Percentiles rank a stretch among this genome's conserved stretches.
phyloP scores from a whole-genome alignment of 225 moss, liverwort and hornwort species.

The Marchantia polymorpha region DNA sequence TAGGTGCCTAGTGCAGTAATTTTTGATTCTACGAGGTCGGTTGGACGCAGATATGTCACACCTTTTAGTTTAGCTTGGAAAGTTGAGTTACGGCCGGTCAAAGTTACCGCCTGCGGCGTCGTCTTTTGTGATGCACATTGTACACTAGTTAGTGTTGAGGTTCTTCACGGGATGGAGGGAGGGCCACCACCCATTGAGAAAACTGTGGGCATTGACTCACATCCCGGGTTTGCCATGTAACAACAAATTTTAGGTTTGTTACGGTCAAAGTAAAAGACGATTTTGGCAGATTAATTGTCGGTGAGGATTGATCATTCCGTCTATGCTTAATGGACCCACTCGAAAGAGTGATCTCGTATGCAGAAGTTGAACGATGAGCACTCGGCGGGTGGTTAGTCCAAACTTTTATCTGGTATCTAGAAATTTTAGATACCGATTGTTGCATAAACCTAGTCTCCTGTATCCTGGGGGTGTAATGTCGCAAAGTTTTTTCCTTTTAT shows the following conservation, averaged over 20 bases:
- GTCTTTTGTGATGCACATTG: constrained; percentile 44
- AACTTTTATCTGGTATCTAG: background rate
- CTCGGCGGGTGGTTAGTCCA: background rate
- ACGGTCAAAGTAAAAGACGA: constrained; percentile 45
- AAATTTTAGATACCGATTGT: background rate
- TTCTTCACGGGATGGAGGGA: constrained; percentile 33
- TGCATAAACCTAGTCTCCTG: background rate
- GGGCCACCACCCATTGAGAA: constrained; percentile 17
- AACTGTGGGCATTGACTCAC: constrained; percentile 28
- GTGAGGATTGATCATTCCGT: constrained; percentile 11
- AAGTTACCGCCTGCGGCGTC: constrained; percentile 43
- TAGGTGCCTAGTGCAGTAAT: constrained; percentile 33
- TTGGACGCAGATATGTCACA: constrained; percentile 21
- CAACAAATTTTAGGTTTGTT: constrained; percentile 53
- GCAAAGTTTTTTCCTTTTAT: background rate
- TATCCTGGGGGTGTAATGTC: background rate
- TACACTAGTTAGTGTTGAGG: constrained; percentile 44
- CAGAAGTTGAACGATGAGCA: background rate
- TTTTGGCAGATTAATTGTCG: constrained; percentile 29
- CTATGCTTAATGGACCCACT: background rate
- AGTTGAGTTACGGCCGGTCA: constrained; percentile 39
- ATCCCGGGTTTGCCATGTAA: constrained; percentile 42
- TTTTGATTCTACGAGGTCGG: constrained; percentile 35
- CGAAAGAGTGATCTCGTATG: background rate
- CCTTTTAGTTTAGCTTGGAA: constrained; percentile 35